phyloP scores from a whole-genome alignment of 2,329 filamentous ascomycete species.

The Metarhizium sp. region DNA sequence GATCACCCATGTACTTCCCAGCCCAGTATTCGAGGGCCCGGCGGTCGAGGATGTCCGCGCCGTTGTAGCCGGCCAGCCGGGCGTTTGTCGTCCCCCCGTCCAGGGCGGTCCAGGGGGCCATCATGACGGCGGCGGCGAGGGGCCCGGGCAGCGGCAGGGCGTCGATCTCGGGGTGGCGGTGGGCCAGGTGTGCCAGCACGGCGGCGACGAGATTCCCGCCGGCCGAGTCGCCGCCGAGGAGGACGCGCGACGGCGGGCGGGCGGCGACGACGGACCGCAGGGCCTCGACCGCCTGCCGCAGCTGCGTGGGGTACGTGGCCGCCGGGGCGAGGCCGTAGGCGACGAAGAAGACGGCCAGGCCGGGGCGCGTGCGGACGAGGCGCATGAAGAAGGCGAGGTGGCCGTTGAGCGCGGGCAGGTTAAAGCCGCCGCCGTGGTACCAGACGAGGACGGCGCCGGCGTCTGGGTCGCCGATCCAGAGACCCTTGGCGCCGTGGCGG shows the following conservation, averaged over 20 bases:
- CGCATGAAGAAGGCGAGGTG: slow-evolving; percentile 10
- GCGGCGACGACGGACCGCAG: slow-evolving; percentile 8
- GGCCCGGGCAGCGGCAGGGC: slow-evolving; percentile 7
- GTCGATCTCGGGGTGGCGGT: slow-evolving; percentile 9
- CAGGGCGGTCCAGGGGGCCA: slow-evolving; percentile 11
- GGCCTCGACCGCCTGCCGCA: slow-evolving; percentile 10
- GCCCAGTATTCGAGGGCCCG: slow-evolving; percentile 4
- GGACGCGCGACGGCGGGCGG: neutral
- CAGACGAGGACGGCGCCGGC: slow-evolving; percentile 12
- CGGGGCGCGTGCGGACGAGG: slow-evolving; percentile 7
- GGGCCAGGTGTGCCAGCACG: slow-evolving; percentile 12
- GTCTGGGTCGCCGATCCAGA: slow-evolving; percentile 12
- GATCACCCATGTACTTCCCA: slow-evolving; percentile 7
- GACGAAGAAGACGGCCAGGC: slow-evolving; percentile 11
- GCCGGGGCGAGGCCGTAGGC: slow-evolving; percentile 10
- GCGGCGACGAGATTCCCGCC: slow-evolving; percentile 10
- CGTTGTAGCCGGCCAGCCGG: slow-evolving; percentile 3
- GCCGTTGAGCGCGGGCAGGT: slow-evolving; percentile 8
- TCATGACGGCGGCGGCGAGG: slow-evolving; percentile 6
- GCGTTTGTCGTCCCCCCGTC: neutral
- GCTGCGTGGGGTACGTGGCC: slow-evolving; percentile 12
- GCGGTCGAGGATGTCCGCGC: slow-evolving; percentile 8
- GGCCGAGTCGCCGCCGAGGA: slow-evolving; percentile 11
- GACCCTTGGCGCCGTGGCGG: slow-evolving; percentile 9
- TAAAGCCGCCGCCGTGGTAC: slow-evolving; percentile 14